Conservation (phyloP, 2,329 filamentous ascomycete species). For the Claviceps quebecensis region DNA sequence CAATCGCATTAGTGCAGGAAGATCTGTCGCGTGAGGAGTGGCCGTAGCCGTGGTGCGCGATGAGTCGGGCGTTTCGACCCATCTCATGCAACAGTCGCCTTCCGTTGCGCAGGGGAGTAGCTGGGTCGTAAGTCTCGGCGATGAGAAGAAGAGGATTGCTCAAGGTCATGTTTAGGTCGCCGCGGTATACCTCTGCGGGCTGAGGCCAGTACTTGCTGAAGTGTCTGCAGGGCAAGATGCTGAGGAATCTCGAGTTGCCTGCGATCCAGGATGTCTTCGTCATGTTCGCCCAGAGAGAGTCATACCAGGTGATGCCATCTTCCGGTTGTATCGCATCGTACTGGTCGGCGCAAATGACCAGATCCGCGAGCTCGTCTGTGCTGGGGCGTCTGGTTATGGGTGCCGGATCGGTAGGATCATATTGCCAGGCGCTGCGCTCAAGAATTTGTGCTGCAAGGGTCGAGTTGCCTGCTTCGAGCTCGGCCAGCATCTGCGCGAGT, state of each 20-base stretch:
- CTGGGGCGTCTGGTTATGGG: conserved; percentile 15
- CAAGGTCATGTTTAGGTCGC: conserved; percentile 29
- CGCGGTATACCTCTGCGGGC: conserved; percentile 32
- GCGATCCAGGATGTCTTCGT: conserved; percentile 29
- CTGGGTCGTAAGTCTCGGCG: conserved; percentile 35
- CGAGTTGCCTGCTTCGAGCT: conserved; percentile 30
- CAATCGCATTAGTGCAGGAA: conserved; percentile 28
- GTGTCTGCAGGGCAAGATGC: conserved; percentile 32
- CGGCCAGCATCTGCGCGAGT: conserved; percentile 26
- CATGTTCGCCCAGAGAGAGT: conserved; percentile 32
- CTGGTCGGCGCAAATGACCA: conserved; percentile 33
- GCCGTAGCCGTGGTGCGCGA: conserved; percentile 36
- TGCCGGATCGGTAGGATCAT: conserved; percentile 23
- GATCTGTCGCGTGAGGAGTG: conserved; percentile 32
- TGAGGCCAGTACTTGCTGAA: conserved; percentile 30
- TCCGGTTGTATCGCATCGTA: conserved; percentile 28
- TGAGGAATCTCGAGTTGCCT: conserved; percentile 31
- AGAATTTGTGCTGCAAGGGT: conserved; percentile 26
- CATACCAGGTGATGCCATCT: conserved; percentile 30
- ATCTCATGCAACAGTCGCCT: conserved; percentile 29
- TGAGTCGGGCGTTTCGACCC: conserved; percentile 32
- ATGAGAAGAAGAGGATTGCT: conserved; percentile 31
- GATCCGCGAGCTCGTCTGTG: conserved; percentile 23
- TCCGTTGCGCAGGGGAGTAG: conserved; percentile 34
- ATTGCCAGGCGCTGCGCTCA: conserved; percentile 25